Percentiles rank a stretch among this genome's conserved stretches.
Conservation (phyloP, 257 asterid genomes). For the Anisodus tanguticus region DNA sequence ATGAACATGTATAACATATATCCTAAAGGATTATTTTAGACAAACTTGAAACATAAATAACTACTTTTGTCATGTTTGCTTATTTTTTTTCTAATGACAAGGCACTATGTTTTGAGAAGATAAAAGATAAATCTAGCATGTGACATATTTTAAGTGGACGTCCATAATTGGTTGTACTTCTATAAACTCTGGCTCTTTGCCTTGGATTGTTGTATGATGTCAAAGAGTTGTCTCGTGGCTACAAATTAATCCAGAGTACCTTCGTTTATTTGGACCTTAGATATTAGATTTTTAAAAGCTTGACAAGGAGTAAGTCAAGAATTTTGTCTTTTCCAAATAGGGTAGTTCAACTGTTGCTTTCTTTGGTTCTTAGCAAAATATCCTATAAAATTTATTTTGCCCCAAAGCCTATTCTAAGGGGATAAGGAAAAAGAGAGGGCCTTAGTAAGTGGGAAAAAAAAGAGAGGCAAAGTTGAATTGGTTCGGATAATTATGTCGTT, state of each 20-base stretch:
- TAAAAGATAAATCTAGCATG: background rate
- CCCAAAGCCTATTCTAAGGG: background rate
- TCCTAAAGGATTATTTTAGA: background rate
- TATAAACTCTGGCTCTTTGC: background rate
- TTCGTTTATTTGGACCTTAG: background rate
- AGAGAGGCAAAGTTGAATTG: no score
- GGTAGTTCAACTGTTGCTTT: background rate
- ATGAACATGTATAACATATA: background rate
- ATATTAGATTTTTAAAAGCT: background rate
- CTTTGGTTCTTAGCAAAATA: background rate
- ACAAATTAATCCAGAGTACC: background rate
- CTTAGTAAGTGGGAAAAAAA: no score
- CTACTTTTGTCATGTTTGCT: background rate
- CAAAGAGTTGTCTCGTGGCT: background rate
- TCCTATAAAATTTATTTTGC: background rate
- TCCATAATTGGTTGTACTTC: conserved; percentile 1
- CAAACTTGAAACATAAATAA: background rate
- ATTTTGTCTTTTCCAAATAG: background rate
- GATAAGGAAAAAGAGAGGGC: no score
- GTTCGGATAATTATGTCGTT: no score
- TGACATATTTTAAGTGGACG: background rate
- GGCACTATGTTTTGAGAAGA: background rate
- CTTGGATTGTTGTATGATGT: background rate
- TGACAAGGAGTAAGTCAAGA: background rate
- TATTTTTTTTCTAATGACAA: background rate